A percentile compares a stretch with the other conserved stretches of the same genome.
Evolutionary conservation across 192 early-diverging fungal species (phyloP).

Genomic region (Glomus cerebriforme): DNA sequence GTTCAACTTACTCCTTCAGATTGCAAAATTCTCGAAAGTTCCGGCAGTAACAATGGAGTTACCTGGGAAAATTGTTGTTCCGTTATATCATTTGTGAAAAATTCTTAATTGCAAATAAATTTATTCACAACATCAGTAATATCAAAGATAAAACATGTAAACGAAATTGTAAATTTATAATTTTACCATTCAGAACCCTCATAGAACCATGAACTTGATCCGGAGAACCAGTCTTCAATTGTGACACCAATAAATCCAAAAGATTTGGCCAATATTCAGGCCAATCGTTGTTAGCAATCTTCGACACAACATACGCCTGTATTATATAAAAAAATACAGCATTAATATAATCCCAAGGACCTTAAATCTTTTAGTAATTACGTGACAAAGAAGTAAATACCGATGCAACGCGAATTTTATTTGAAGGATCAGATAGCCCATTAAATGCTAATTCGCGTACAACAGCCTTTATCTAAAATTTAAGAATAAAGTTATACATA

Average conservation of each 20-base stretch:
- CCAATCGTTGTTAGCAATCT: constrained; percentile 91
- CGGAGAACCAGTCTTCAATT: constrained; percentile 62
- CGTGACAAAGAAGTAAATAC: constrained; percentile 42
- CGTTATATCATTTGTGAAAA: constrained; percentile 83
- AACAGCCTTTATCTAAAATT: constrained; percentile 55
- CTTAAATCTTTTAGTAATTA: not conserved
- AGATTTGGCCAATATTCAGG: constrained; percentile 93
- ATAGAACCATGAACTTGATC: constrained; percentile 87
- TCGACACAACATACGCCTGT: constrained; percentile 82
- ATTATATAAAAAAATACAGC: not conserved
- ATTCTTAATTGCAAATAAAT: constrained; percentile 53
- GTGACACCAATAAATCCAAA: constrained; percentile 71
- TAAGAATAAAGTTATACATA: not conserved
- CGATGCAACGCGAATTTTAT: constrained; percentile 64
- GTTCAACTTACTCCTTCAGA: constrained; percentile 45
- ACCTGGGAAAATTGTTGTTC: constrained; percentile 84
- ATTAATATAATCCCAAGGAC: not conserved
- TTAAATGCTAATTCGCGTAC: constrained; percentile 59
- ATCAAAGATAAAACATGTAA: not conserved
- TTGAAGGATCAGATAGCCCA: constrained; percentile 61
- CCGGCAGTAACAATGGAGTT: constrained; percentile 78
- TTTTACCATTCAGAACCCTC: constrained; percentile 69
- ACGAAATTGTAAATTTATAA: not conserved
- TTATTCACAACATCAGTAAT: not conserved
- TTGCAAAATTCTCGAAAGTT: constrained; percentile 80